Conservation (phyloP, 2,329 filamentous ascomycete genomes). For the Didymella glomerata region DNA sequence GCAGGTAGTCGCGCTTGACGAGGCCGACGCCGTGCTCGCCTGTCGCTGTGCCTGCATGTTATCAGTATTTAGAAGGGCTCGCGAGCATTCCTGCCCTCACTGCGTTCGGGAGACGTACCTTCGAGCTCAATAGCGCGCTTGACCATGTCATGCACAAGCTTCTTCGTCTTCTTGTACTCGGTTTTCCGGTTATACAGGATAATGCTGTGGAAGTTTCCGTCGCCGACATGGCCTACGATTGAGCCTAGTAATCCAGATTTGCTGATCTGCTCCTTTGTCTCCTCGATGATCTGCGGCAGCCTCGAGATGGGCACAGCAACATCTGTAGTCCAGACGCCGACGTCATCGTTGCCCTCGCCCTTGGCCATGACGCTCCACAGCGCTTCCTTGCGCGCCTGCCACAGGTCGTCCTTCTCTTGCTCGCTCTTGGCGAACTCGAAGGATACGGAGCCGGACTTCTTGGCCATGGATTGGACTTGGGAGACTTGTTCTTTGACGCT, state of each 20-base stretch:
- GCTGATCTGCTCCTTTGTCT: conserved; percentile 73
- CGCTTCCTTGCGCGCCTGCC: conserved; percentile 78
- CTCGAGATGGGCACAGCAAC: conserved; percentile 79
- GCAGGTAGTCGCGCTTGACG: conserved; percentile 84
- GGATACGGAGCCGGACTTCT: conserved; percentile 66
- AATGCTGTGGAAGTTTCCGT: conserved; percentile 77
- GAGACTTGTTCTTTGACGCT: conserved; percentile 81
- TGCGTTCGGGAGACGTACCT: too few relatives aligned
- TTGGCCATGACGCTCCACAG: conserved; percentile 77
- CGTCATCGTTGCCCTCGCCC: conserved; percentile 64
- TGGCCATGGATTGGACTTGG: conserved; percentile 69
- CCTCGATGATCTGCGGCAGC: conserved; percentile 77
- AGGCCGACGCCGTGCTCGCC: conserved; percentile 86
- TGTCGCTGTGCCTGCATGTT: conserved; percentile 70
- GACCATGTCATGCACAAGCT: conserved; percentile 82
- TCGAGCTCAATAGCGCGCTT: conserved; percentile 85
- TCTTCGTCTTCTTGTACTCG: conserved; percentile 72
- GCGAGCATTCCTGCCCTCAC: too few relatives aligned
- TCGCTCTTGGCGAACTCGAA: conserved; percentile 74
- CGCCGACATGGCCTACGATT: conserved; percentile 77
- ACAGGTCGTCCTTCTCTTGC: conserved; percentile 73
- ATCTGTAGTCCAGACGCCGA: conserved; percentile 79
- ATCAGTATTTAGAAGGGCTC: not conserved
- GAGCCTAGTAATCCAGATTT: conserved; percentile 69
- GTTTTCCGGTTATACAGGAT: conserved; percentile 69